Base-by-base conservation (phyloP, 176 grass and related monocot species). In the Carex littledalei region DNA sequence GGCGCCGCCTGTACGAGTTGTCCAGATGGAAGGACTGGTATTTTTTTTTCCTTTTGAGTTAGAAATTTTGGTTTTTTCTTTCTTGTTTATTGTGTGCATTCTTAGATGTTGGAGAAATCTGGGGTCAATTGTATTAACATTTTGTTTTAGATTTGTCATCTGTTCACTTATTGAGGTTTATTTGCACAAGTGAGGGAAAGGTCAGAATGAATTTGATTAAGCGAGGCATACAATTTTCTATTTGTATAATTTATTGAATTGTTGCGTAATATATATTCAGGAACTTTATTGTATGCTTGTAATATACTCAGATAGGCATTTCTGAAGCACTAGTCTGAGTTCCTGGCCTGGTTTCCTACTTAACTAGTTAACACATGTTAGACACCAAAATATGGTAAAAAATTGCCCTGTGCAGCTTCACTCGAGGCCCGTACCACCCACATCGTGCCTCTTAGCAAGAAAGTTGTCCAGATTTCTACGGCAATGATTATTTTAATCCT, bases 11-110 rank as follows among this genome's bases (percentile, higher is more conserved):
- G 91, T 99, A 13, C 89, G 91, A 54, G 90, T 89, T 72, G 93
- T 99, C 21, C 91, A 99, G 97, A 96, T 99, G 90, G 97, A 99
- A 79, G 97, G 97, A 80, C 87, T 96, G 91, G 97, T 99, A 80
- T 6, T 75, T 52, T 45, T 59, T 50, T 24, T 50, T 26, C 45
- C 52, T 32, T 29, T 47, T 22, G 3, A 66, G 20, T 10, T 67
- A 39, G 66, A 63, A n/a, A 59, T 73, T 47, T 63, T 61, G 8
- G 84, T 32, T 45, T n/a, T 66, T 54, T 0, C 5, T 39, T 65
- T 47, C 5, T 82, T 67, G 22, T 62, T 37, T 17, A 29, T 80
- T 78, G 41, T 34, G 39, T 16, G 3, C 24, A 54, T 3, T 50
- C 18, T 66, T n/a, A 5, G n/a, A 26, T 79, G 5, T 24, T 21